Conservation (phyloP, 805 yeast genomes). For the Wickerhamiella parazyma region DNA sequence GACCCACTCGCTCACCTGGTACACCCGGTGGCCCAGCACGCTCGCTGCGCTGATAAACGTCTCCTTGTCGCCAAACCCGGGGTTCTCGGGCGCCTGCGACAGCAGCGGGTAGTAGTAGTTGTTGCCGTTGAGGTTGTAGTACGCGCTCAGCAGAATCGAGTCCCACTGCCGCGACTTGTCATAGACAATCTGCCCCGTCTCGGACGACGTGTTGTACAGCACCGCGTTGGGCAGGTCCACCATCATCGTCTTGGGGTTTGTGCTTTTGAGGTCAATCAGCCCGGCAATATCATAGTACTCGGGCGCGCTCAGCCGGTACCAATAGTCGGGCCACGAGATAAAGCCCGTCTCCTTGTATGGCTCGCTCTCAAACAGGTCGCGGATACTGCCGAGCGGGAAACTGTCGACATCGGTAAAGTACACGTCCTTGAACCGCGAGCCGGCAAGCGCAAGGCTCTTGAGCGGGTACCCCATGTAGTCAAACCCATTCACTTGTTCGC, state of each 20-base stretch:
- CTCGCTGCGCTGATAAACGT: slow-evolving; percentile 62
- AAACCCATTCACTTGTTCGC: slow-evolving; percentile 35
- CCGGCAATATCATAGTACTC: slow-evolving; percentile 56
- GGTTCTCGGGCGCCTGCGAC: slow-evolving; percentile 39
- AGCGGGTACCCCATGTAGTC: slow-evolving; percentile 52
- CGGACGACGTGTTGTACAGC: slow-evolving; percentile 52
- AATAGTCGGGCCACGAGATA: slow-evolving; percentile 74
- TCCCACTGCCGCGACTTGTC: slow-evolving; percentile 44
- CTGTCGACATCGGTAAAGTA: slow-evolving; percentile 66
- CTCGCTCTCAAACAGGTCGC: slow-evolving; percentile 40
- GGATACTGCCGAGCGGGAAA: slow-evolving; percentile 54
- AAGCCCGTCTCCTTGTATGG: slow-evolving; percentile 41
- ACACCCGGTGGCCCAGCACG: slow-evolving; percentile 44
- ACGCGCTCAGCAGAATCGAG: slow-evolving; percentile 45
- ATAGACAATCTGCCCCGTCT: slow-evolving; percentile 53
- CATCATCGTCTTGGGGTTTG: slow-evolving; percentile 20
- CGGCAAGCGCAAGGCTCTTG: slow-evolving; percentile 55
- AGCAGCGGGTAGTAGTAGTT: slow-evolving; percentile 44
- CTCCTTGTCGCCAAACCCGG: slow-evolving; percentile 77
- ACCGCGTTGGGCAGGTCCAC: slow-evolving; percentile 40
- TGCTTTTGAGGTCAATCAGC: slow-evolving; percentile 17
- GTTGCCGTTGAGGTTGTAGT: slow-evolving; percentile 55
- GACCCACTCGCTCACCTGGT: slow-evolving; percentile 33
- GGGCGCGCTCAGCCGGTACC: slow-evolving; percentile 77
- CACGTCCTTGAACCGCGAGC: slow-evolving; percentile 60